Evolutionary conservation across 345 rosid genomes (phyloP).

Genomic region (Trapa incisa): DNA sequence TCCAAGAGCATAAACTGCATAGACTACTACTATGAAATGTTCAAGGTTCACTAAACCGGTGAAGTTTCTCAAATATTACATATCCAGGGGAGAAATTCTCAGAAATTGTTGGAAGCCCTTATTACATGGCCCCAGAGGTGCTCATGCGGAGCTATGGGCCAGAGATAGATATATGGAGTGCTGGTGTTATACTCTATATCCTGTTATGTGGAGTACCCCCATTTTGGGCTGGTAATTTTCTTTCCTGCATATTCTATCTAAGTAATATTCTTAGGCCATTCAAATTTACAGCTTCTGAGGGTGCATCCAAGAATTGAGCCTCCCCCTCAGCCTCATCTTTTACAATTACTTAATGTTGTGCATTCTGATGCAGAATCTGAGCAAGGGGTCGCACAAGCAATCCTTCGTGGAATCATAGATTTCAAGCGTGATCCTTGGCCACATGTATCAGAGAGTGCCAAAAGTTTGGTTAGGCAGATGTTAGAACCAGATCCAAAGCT

Average conservation of each 20-base stretch:
- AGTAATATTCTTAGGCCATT: background rate
- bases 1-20: background rate
- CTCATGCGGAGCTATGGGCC: slow-evolving; percentile 92
- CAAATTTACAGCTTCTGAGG: no score
- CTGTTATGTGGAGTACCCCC: slow-evolving; percentile 97
- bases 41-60: background rate
- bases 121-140: slow-evolving; percentile 99
- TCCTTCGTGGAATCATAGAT: slow-evolving; percentile 88
- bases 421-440: slow-evolving; percentile 99
- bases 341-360: background rate
- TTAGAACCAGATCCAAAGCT: slow-evolving; percentile 96
- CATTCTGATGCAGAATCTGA: slow-evolving; percentile 62
- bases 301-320: no score
- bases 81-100: slow-evolving; percentile 80
- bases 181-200: slow-evolving; percentile 96
- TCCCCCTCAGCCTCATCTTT: background rate
- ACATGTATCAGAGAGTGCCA: slow-evolving; percentile 83
- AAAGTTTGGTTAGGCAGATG: slow-evolving; percentile 83
- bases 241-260: background rate
- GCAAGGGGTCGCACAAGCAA: slow-evolving; percentile 99
- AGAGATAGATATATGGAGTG: slow-evolving; percentile 99
- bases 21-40: background rate
- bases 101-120: slow-evolving; percentile 98
- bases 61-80: slow-evolving; percentile 5
- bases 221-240: slow-evolving; percentile 87